phyloP scores from a whole-genome alignment of 2,329 filamentous ascomycete genomes.

The Trichoderma sp. region DNA sequence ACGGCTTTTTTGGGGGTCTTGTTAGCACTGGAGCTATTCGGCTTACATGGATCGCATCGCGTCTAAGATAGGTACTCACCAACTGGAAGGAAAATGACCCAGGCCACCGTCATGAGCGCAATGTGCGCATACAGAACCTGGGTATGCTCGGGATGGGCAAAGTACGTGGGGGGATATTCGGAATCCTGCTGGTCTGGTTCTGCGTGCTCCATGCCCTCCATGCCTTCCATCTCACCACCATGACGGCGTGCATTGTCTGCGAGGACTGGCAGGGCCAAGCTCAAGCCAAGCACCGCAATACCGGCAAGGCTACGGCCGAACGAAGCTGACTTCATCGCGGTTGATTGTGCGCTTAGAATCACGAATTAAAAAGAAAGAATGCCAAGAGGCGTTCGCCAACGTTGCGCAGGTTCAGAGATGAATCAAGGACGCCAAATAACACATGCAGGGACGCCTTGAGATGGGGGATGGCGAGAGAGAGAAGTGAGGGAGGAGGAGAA shows the following conservation, averaged over 20 bases:
- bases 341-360: neutral
- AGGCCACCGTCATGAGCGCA: conserved; percentile 64
- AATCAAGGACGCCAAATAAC: neutral
- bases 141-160: conserved; percentile 51
- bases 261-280: conserved; percentile 8
- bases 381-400: neutral
- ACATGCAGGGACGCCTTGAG: neutral
- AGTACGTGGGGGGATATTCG: conserved; percentile 54
- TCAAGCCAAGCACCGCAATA: conserved; percentile 18
- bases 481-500: neutral
- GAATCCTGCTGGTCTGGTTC: conserved; percentile 23
- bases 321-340: conserved; percentile 14
- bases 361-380: neutral
- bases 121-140: conserved; percentile 68
- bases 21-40: neutral
- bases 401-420: neutral
- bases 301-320: conserved; percentile 1
- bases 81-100: conserved; percentile 70
- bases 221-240: conserved; percentile 15
- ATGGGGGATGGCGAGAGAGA: neutral
- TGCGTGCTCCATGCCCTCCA: neutral
- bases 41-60: neutral
- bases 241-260: conserved; percentile 23
- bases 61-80: conserved; percentile 49
- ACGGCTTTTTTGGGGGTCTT: conserved; percentile 53